Evolutionary conservation across 1,284 basidiomycete species (phyloP).

Genomic region (Ustilago sp.): DNA sequence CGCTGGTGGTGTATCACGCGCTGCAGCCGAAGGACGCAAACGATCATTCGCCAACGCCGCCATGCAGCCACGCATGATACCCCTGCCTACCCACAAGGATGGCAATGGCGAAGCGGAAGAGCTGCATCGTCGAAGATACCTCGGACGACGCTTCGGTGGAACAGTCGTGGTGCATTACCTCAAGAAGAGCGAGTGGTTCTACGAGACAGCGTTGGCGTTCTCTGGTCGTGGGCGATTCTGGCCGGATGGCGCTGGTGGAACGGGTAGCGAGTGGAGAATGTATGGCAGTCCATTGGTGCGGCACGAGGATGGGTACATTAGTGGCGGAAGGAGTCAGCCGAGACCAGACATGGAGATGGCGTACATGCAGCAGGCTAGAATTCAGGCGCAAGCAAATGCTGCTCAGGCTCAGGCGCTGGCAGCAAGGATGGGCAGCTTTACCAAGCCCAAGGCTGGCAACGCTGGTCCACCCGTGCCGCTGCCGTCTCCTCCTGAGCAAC

Average conservation of each 20-base stretch:
- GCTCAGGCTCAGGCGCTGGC: conserved; percentile 40
- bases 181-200: conserved; percentile 95
- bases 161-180: conserved; percentile 96
- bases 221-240: conserved; percentile 79
- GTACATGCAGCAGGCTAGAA: conserved; percentile 46
- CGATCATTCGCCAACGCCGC: conserved; percentile 40
- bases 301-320: conserved; percentile 54
- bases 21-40: conserved; percentile 39
- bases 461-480: conserved; percentile 11
- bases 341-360: conserved; percentile 55
- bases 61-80: conserved; percentile 49
- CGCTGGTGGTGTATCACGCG: conserved; percentile 41
- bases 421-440: conserved; percentile 51
- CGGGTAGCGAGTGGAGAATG: conserved; percentile 62
- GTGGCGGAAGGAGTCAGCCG: conserved; percentile 53
- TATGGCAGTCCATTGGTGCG: conserved; percentile 60
- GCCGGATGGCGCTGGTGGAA: conserved; percentile 61
- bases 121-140: conserved; percentile 74
- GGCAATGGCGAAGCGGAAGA: conserved; percentile 55
- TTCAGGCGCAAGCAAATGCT: conserved; percentile 50
- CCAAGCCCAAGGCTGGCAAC: conserved; percentile 33
- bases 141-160: conserved; percentile 75
- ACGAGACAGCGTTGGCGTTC: conserved; percentile 89
- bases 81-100: conserved; percentile 55
- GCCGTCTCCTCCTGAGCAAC: background rate